Evolutionary conservation across 1,284 basidiomycete species (phyloP), one percentile per base, ranked within the genome.

Genomic region (Fomitopsis palustris): DNA sequence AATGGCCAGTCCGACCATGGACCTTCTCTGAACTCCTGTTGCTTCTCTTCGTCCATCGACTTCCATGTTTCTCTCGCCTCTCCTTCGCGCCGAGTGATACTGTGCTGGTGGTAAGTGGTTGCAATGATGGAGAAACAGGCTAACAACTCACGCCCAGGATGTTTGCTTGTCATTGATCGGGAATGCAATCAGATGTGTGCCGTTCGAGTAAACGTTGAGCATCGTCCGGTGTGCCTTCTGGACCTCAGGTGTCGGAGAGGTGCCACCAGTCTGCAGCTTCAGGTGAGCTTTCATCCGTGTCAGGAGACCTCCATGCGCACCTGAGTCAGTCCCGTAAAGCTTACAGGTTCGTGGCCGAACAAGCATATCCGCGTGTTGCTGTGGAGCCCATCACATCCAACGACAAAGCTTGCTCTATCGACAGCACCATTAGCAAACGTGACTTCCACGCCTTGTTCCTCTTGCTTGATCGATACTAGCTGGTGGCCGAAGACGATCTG

Each of bases 381-480:
- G 60, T 80, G 79, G 60, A 81, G 66, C 10, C 79, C 79, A 61
- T 81, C 79, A 62, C 78, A 80, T 17, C 79, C 79, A 8, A 80
- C 70, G 14, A 80, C 72, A 58, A 80, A 77, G 61, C 73, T 75
- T 7, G 73, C 78, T 0, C 67, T 70, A 56, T 74, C 77, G 31
- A 61, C 70, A 31, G 62, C 60, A 14, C 77, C 79, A 56, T 77
- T 75, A 33, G 70, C 71, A 63, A 80, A 77, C 2, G 55, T 62
- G 14, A 77, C 78, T 5, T 64, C 64, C 5, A 78, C 79, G 14
- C 62, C 65, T 7, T 71, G 67, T 0, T 69, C 70, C 10, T 57
- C 54, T 62, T 78, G 72, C 55, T 74, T 71, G 14, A 80, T 60
- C 23, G 57, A 63, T n/a, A 69, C 67, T n/a, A 79, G 67, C 60